These are phyloP conservation scores for Apiospora koreana DNA, from an alignment of 2,329 filamentous ascomycete species.

Conservation along the genomic window DNA sequence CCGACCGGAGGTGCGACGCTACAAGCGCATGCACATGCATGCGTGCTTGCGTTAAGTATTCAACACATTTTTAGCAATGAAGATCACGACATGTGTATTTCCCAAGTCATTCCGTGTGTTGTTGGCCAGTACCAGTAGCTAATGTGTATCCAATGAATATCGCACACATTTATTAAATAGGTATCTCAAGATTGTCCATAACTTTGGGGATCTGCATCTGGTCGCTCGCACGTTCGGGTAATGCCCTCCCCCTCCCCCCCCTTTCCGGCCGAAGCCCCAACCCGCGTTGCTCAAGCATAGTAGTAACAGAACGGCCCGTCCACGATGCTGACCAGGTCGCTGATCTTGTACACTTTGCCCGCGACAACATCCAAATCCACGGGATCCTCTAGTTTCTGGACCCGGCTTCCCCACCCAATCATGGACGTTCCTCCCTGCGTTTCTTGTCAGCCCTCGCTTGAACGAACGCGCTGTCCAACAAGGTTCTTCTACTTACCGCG, in stretches of 20 bases:
- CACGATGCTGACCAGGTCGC: constrained; percentile 28
- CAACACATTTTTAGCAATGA: too few relatives aligned
- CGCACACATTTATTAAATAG: neutral
- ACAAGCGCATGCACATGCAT: neutral
- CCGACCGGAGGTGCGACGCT: neutral
- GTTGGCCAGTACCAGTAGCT: neutral
- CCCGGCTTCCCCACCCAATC: constrained; percentile 6
- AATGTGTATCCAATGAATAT: neutral
- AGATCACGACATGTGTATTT: neutral
- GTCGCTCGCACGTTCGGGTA: neutral
- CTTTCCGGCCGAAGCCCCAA: neutral
- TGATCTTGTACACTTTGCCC: constrained; percentile 22
- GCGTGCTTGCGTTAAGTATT: too few relatives aligned
- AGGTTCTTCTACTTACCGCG: neutral
- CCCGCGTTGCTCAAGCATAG: constrained; percentile 23
- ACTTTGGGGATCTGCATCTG: neutral
- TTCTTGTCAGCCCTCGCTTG: neutral
- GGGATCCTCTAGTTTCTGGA: constrained; percentile 18
- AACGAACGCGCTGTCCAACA: too few relatives aligned
- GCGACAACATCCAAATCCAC: constrained; percentile 19
- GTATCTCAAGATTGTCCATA: neutral
- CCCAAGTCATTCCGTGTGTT: neutral
- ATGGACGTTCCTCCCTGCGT: constrained; percentile 15
- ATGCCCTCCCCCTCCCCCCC: too few relatives aligned
- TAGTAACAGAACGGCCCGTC: constrained; percentile 24